Evolutionary conservation across 2,329 filamentous ascomycete genomes (phyloP).

Genomic region (Lecanicillium sp.): DNA sequence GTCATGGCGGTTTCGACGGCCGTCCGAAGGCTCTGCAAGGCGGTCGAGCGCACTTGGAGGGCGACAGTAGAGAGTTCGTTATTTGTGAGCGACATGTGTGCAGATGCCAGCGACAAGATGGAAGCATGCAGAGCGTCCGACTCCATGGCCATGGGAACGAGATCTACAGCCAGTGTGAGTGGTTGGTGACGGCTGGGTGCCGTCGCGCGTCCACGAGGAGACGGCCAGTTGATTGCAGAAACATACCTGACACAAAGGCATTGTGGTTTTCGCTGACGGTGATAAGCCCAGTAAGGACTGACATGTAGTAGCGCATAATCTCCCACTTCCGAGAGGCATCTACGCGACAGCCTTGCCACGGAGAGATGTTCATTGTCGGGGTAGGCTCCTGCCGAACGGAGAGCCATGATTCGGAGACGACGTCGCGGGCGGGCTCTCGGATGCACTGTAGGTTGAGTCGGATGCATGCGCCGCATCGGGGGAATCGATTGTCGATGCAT

Average conservation of each 20-base stretch:
- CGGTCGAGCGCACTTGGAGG: constrained; percentile 7
- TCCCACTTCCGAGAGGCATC: not conserved
- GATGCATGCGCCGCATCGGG: constrained; percentile 9
- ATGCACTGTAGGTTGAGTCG: constrained; percentile 11
- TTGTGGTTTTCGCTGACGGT: no score
- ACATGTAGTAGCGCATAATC: no score
- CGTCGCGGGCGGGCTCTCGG: constrained; percentile 8
- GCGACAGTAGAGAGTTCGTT: constrained; percentile 5
- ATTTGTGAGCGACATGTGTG: constrained; percentile 9
- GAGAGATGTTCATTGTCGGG: not conserved
- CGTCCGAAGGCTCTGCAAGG: constrained; percentile 7
- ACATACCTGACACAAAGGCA: no score
- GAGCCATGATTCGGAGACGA: constrained; percentile 6
- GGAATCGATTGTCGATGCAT: constrained; percentile 12
- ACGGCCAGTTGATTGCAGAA: not conserved
- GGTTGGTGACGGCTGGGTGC: not conserved
- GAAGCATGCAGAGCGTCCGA: constrained; percentile 11
- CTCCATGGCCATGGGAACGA: constrained; percentile 13
- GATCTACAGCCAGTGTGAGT: not conserved
- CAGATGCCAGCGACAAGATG: constrained; percentile 8
- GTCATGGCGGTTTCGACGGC: constrained; percentile 7
- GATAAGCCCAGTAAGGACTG: no score
- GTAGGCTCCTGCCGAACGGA: not conserved
- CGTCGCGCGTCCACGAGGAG: not conserved
- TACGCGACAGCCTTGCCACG: not conserved